Evolutionary conservation across 371 early-diverging fungal genomes (phyloP), one percentile per base, ranked within the genome.

Genomic region (Mucor lusitanicus): DNA sequence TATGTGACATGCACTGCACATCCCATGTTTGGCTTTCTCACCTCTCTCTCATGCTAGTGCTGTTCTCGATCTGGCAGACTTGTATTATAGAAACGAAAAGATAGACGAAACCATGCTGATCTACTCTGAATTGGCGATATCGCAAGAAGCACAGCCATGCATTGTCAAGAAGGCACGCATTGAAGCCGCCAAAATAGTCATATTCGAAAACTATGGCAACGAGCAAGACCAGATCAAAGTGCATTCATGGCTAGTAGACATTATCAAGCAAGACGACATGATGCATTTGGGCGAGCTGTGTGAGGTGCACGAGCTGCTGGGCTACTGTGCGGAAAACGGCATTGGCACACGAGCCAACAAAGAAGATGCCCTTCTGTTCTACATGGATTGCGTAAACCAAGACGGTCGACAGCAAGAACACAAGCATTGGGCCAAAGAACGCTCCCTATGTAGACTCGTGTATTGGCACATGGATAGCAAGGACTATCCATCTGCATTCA

Each of bases 291-390:
- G 37, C 11, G 55, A 40, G 3, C 19, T 19, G 2, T 25, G 15
- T 35, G 33, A 44, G 6, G 62, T 46, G 11, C 56, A 19, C 5
- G 67, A 67, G 37, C 5, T 67, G 1, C 23, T 67, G 2, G 67
- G 67, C 5, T 73, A 75, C 58, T 73, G 76, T 50, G 56, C 65
- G 28, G 72, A 73, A 13, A 55, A 77, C 23, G 86, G 83, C 15
- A 69, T 63, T 40, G 79, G 84, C 3, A 65, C 75, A 7, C 35
- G 57, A 39, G 59, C 56, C 17, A 62, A 81, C 53, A 33, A 65
- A 19, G 15, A 46, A 1, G 23, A 19, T 19, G 72, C 83, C 2
- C n/a, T 67, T 12, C 19, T 19, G 4, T 61, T 37, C 12, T 67
- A 61, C 28, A 46, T 23, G 1, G 56, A 56, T 6, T 61, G 67